Base-by-base conservation (phyloP, 2,329 filamentous ascomycete genomes). In the Phyllosticta citriasiana region DNA sequence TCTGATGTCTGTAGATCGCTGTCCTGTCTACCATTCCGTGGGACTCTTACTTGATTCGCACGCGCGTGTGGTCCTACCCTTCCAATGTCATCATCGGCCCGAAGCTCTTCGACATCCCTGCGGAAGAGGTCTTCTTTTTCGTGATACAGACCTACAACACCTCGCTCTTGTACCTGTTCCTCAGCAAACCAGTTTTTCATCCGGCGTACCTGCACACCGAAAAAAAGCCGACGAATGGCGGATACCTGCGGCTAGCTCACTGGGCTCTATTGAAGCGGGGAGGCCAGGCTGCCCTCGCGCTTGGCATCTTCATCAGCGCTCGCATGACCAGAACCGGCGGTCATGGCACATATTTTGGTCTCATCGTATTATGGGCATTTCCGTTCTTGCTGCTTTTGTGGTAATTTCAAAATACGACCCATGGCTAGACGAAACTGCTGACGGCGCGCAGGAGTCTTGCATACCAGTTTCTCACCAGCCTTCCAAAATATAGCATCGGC, bases 121-220 rank as follows among this genome's bases (percentile, higher is more conserved):
- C 80, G 4, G 88, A 91, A 67, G 88, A 91, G 70, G 73, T 90
- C 4, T 90, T 90, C 74, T 91, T 91, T 78, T 91, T 91, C 70
- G 73, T 88, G 22, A 82, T 91, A 25, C 88, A 91, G 73, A 90
- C 88, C 1, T 90, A 88, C 72, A 88, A 84, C 67, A 89, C 87
- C 0, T 80, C 83, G 0, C 73, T 89, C 57, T 70, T 91, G 8
- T 91, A 90, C 67, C 77, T 88, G 9, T 72, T 89, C 1, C 71
- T 86, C 22, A 88, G 81, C 72, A 89, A 88, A 70, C 79, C 84
- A 0, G 78, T 80, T 10, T 76, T 88, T 7, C 79, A 87, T 61
- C 76, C 82, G 2, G 71, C 72, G 14, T 82, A 82, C 65, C 70
- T 86, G 53, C 75, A 74, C 26, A 73, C 74, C 62, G 75, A 78